A percentile compares a stretch with the other conserved stretches of the same genome.
Conservation (phyloP, 164 flowering plant genomes). For the Berberis thunbergii region DNA sequence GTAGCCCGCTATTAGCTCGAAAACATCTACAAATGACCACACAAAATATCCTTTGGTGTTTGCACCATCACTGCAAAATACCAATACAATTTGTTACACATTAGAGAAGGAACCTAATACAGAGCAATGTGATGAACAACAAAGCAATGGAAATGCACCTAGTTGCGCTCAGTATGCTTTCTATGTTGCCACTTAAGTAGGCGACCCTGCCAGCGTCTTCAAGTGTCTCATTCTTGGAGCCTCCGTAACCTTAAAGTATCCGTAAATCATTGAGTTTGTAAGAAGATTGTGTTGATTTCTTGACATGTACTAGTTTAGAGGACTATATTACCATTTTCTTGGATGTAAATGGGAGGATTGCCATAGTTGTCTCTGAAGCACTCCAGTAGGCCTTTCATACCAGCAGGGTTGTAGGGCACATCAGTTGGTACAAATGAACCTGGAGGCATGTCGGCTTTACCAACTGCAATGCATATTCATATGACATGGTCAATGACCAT, state of each 20-base stretch:
- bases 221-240: constrained; percentile 11
- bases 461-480: constrained; percentile 5
- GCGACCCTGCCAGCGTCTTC: constrained; percentile 21
- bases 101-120: background rate
- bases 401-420: constrained; percentile 8
- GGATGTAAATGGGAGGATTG: constrained; percentile 20
- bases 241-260: constrained; percentile 10
- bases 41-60: constrained; percentile 35
- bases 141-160: constrained; percentile 18
- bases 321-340: constrained; percentile 20
- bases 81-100: background rate
- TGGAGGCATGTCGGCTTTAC: constrained; percentile 8
- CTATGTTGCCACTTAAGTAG: constrained; percentile 12
- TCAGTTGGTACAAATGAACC: constrained; percentile 4
- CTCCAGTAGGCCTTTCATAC: constrained; percentile 11
- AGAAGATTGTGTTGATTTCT: background rate
- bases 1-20: constrained; percentile 37
- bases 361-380: constrained; percentile 18
- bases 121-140: background rate
- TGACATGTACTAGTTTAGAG: background rate
- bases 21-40: constrained; percentile 49
- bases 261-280: background rate
- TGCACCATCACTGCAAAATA: constrained; percentile 34
- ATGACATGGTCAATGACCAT: background rate
- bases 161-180: constrained; percentile 18